These are phyloP conservation scores for Lepidopterella palustris DNA, from an alignment of 495 filamentous ascomycete species.

Conservation along the genomic window DNA sequence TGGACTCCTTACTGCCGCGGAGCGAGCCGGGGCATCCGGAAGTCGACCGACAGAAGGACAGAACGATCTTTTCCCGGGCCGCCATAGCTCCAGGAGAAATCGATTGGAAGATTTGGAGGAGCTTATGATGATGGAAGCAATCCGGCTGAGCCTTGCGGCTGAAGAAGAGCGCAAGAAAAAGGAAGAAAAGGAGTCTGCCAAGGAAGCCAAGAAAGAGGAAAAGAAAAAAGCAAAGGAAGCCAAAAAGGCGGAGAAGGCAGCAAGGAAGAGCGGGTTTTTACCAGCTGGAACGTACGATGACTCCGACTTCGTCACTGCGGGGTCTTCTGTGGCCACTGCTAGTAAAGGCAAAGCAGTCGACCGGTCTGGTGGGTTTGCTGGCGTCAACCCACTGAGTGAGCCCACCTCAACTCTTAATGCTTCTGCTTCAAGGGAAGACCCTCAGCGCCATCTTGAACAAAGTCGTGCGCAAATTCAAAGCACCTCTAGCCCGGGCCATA, in stretches of 20 bases:
- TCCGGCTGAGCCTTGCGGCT: conserved; percentile 75
- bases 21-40: conserved; percentile 13
- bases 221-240: conserved; percentile 73
- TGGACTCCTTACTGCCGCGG: conserved; percentile 25
- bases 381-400: conserved; percentile 33
- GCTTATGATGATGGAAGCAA: conserved; percentile 98
- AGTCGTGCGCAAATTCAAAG: conserved; percentile 33
- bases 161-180: conserved; percentile 83
- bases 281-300: conserved; percentile 8
- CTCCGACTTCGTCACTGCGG: not conserved
- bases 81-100: conserved; percentile 54
- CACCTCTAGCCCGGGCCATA: conserved; percentile 5
- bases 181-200: conserved; percentile 71
- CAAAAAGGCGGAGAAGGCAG: conserved; percentile 59
- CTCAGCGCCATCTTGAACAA: conserved; percentile 35
- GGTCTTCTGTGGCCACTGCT: conserved; percentile 12
- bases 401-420: conserved; percentile 32
- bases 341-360: conserved; percentile 83
- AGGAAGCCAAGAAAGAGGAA: conserved; percentile 74
- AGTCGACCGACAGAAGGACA: conserved; percentile 35
- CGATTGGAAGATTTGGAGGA: conserved; percentile 87
- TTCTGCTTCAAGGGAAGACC: conserved; percentile 23
- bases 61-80: conserved; percentile 43
- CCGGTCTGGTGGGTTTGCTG: conserved; percentile 38
- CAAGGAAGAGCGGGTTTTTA: conserved; percentile 52